Percentiles rank a stretch among this genome's conserved stretches.
Conservation (phyloP, 345 rosid genomes). For the Hirschfeldia incana region DNA sequence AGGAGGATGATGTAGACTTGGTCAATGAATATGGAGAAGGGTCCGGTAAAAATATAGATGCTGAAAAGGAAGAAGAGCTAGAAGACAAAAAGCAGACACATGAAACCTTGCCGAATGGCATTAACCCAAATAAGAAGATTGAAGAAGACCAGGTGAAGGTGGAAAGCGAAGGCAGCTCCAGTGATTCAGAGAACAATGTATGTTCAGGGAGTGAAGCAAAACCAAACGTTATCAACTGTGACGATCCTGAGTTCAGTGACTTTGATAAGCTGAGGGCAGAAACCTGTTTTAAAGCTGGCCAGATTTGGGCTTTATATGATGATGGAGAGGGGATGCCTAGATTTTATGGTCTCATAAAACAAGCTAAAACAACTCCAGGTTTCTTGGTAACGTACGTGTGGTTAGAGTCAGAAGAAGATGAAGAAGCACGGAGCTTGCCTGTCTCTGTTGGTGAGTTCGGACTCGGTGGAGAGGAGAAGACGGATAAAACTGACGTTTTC, state of each 20-base stretch:
- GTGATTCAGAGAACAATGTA: slow-evolving; percentile 32
- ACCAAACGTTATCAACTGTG: slow-evolving; percentile 42
- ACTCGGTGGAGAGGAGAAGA: slow-evolving; percentile 39
- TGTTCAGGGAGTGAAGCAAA: slow-evolving; percentile 28
- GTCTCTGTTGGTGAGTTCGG: slow-evolving; percentile 64
- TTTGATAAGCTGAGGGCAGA: slow-evolving; percentile 54
- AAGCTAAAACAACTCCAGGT: slow-evolving; percentile 47
- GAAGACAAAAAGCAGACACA: slow-evolving; percentile 24
- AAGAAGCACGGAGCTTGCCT: slow-evolving; percentile 50
- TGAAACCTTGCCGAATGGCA: slow-evolving; percentile 27
- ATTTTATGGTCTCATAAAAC: slow-evolving; percentile 65
- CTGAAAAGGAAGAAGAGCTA: slow-evolving; percentile 25
- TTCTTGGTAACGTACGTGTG: slow-evolving; percentile 64
- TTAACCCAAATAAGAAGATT: slow-evolving; percentile 23
- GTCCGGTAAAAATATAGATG: slow-evolving; percentile 11
- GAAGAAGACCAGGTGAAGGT: slow-evolving; percentile 31
- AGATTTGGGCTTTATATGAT: slow-evolving; percentile 96
- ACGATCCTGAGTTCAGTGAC: slow-evolving; percentile 70
- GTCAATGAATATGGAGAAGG: slow-evolving; percentile 36
- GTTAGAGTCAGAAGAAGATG: slow-evolving; percentile 57
- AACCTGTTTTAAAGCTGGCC: slow-evolving; percentile 52
- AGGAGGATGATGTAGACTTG: slow-evolving; percentile 59
- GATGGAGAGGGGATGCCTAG: slow-evolving; percentile 81
- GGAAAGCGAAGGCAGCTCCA: slow-evolving; percentile 29
- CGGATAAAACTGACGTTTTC: slow-evolving; percentile 50